Base-by-base conservation (phyloP, 768 basidiomycete genomes). In the Rhodocollybia butyracea region DNA sequence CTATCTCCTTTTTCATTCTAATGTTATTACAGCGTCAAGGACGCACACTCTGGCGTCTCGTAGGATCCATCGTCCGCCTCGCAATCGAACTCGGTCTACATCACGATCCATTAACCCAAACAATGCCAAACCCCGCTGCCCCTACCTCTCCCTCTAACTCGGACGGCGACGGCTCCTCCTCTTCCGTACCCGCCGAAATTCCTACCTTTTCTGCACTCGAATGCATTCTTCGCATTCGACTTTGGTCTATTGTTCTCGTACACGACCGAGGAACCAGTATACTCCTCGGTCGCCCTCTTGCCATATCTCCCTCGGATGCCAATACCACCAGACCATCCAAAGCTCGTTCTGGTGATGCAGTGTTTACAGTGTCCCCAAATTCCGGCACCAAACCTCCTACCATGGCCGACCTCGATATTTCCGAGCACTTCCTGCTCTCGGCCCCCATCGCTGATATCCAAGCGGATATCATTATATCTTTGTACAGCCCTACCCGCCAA, bases 201-300 rank as follows among this genome's bases (percentile, higher is more conserved):
- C 63, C 68, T 55, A 71, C 70, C 2, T 94, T 93, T 68, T 84
- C 84, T 1, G 83, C 85, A 24, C 86, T 88, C 59, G 91, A 94
- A 69, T 83, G 82, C 57, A 83, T 88, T 59, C 71, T 90, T 13
- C 88, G 91, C 34, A 87, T 90, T 56, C 85, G 88, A 24, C 78
- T 94, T 17, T 94, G 91, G 91, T 84, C 81, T 7, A 92, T 88
- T 55, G 88, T 93, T 19, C 82, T 93, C 61, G 77, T 93, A 3
- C 91, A 94, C 63, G 91, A 94, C 66, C 85, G 91, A 36, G 91
- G 91, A 36, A 94, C 91, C 3, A 90, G 91, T 31, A 86, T 94
- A 65, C 83, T 92, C 24, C 84, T 94, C 12, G 91, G 91, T 12
- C 86, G 91, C 11, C 91, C 91, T 1, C 80, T 93, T 21, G 91